These are phyloP conservation scores for Magnaporthiopsis poae DNA, from an alignment of 2,329 filamentous ascomycete genomes.

Conservation along the genomic window DNA sequence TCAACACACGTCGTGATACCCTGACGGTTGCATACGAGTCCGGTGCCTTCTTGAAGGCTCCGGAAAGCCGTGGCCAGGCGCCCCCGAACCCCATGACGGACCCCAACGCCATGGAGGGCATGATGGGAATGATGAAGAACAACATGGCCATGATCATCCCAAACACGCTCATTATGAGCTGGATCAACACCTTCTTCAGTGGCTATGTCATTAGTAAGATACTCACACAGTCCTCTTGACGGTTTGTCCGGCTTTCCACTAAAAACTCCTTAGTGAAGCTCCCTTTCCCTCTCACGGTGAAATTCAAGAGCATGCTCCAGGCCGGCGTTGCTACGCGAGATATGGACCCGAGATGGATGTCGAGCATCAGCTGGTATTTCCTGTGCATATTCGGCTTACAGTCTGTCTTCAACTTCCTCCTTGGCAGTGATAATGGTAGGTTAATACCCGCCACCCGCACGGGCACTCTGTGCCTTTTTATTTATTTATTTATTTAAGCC, in stretches of 20 bases:
- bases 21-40: conserved; percentile 73
- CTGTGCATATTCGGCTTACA: conserved; percentile 93
- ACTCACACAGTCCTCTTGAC: not conserved
- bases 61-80: conserved; percentile 73
- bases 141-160: conserved; percentile 99
- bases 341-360: conserved; percentile 97
- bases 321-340: conserved; percentile 91
- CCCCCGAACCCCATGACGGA: conserved; percentile 91
- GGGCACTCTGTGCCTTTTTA: not conserved
- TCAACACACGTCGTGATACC: conserved; percentile 69
- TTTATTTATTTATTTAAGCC: not conserved
- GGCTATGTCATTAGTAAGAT: conserved; percentile 87
- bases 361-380: conserved; percentile 97
- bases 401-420: conserved; percentile 91
- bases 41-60: conserved; percentile 81
- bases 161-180: conserved; percentile 97
- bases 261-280: conserved; percentile 63
- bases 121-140: conserved; percentile 99
- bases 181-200: conserved; percentile 98
- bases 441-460: conserved; percentile 11
- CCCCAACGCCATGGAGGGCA: conserved; percentile 93
- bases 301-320: conserved; percentile 99
- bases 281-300: conserved; percentile 91
- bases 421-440: conserved; percentile 91
- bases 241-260: conserved; percentile 1